Conservation (phyloP, 257 asterid genomes). For the Solanum gracilifrons region DNA sequence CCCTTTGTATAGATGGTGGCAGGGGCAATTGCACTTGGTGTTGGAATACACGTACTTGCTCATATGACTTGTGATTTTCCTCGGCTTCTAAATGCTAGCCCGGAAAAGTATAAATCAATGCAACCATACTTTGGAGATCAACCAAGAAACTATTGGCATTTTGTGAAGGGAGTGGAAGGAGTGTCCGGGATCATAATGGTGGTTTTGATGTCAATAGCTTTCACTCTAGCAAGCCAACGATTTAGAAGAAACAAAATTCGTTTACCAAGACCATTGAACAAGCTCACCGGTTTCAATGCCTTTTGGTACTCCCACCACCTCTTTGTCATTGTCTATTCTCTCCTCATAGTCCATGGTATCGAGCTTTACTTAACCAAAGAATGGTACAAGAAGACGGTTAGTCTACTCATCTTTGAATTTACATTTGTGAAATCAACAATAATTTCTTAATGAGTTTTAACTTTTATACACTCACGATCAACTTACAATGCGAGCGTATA, state of each 20-base stretch:
- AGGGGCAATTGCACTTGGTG: conserved; percentile 49
- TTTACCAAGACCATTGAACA: conserved; percentile 49
- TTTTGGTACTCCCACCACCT: conserved; percentile 90
- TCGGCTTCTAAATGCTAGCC: conserved; percentile 36
- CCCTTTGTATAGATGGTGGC: conserved; percentile 38
- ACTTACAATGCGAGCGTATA: background rate
- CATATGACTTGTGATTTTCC: conserved; percentile 81
- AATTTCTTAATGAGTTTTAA: background rate
- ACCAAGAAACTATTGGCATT: conserved; percentile 53
- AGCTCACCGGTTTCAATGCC: conserved; percentile 77
- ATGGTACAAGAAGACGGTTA: conserved; percentile 61
- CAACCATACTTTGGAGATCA: conserved; percentile 42
- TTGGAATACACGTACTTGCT: conserved; percentile 58
- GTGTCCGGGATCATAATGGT: conserved; percentile 67
- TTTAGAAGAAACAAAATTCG: conserved; percentile 45
- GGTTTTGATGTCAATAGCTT: conserved; percentile 65
- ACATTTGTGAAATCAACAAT: background rate
- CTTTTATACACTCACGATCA: background rate
- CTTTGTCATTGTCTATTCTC: conserved; percentile 52
- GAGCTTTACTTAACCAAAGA: conserved; percentile 50
- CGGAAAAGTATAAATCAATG: conserved; percentile 38
- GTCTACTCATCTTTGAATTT: background rate
- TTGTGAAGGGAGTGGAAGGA: conserved; percentile 61
- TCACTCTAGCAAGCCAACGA: conserved; percentile 69
- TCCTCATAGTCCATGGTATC: conserved; percentile 65